Percentiles rank a stretch among this genome's conserved stretches.
phyloP scores from a whole-genome alignment of 2,329 filamentous ascomycete species.

The Phaeomoniella chlamydospora region DNA sequence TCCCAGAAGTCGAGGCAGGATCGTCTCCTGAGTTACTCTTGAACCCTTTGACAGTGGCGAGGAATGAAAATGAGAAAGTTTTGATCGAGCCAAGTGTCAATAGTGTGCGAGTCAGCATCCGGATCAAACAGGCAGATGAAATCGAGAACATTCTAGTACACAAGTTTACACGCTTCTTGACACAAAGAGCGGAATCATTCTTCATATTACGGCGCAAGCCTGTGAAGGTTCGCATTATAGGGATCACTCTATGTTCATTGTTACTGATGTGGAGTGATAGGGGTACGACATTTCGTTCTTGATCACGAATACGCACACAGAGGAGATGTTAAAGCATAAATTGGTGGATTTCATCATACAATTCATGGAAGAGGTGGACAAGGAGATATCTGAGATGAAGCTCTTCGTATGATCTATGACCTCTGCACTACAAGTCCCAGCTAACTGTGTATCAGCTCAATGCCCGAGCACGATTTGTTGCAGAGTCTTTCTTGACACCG shows the following conservation, averaged over 20 bases:
- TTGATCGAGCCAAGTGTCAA: slow-evolving; percentile 95
- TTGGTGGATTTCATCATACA: slow-evolving; percentile 98
- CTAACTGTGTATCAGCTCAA: slow-evolving; percentile 53
- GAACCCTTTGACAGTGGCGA: slow-evolving; percentile 76
- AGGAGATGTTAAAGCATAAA: slow-evolving; percentile 98
- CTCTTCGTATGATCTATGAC: slow-evolving; percentile 58
- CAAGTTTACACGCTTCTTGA: slow-evolving; percentile 95
- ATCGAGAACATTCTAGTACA: slow-evolving; percentile 97
- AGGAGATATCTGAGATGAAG: slow-evolving; percentile 99
- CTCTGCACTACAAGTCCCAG: neutral
- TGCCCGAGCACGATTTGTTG: slow-evolving; percentile 89
- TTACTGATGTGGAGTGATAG: slow-evolving; percentile 25
- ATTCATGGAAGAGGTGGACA: slow-evolving; percentile 99
- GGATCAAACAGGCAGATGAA: slow-evolving; percentile 98
- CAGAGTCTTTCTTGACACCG: slow-evolving; percentile 94
- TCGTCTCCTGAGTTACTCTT: slow-evolving; percentile 88
- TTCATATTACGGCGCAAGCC: slow-evolving; percentile 93
- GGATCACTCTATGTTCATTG: neutral
- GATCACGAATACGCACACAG: slow-evolving; percentile 97
- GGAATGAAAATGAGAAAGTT: slow-evolving; percentile 95
- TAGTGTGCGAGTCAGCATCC: slow-evolving; percentile 91
- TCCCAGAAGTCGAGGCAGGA: slow-evolving; percentile 88
- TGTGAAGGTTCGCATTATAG: slow-evolving; percentile 60
- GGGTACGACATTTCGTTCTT: slow-evolving; percentile 98
- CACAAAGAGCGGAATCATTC: slow-evolving; percentile 89